Percentiles rank a stretch among this genome's conserved stretches.
Conservation (phyloP, 257 asterid genomes). For the Echites panduratus region DNA sequence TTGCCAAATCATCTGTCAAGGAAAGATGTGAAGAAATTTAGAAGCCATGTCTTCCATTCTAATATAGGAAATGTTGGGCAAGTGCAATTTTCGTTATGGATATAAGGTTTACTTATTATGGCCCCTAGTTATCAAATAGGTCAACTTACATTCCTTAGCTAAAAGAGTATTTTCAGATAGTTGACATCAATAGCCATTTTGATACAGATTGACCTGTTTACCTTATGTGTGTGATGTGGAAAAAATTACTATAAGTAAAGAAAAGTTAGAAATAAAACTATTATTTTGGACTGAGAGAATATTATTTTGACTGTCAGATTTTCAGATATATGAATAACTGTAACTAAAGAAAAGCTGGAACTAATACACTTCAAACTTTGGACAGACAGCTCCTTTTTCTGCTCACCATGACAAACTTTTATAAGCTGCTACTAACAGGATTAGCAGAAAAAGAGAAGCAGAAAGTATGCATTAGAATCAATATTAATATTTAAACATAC, state of each 20-base stretch:
- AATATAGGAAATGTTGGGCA: not conserved
- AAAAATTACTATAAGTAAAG: no score
- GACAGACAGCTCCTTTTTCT: not conserved
- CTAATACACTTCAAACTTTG: not conserved
- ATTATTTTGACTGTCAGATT: not conserved
- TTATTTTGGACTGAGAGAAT: no score
- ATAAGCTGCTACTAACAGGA: not conserved
- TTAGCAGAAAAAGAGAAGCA: no score
- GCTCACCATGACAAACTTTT: not conserved
- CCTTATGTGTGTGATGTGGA: not conserved
- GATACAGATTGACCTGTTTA: not conserved
- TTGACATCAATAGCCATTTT: not conserved
- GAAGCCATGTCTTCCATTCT: not conserved
- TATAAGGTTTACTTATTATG: not conserved
- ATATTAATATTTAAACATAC: constrained; percentile 27
- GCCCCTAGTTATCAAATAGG: not conserved
- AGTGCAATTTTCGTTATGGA: not conserved
- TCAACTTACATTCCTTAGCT: not conserved
- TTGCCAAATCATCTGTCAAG: not conserved
- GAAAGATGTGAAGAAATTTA: not conserved
- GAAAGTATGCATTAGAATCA: not conserved
- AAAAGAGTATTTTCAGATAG: not conserved
- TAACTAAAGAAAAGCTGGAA: not conserved
- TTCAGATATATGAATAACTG: not conserved
- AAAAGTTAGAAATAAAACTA: no score